Evolutionary conservation across 2,329 filamentous ascomycete species (phyloP).

Genomic region (Kalmusia sp.): DNA sequence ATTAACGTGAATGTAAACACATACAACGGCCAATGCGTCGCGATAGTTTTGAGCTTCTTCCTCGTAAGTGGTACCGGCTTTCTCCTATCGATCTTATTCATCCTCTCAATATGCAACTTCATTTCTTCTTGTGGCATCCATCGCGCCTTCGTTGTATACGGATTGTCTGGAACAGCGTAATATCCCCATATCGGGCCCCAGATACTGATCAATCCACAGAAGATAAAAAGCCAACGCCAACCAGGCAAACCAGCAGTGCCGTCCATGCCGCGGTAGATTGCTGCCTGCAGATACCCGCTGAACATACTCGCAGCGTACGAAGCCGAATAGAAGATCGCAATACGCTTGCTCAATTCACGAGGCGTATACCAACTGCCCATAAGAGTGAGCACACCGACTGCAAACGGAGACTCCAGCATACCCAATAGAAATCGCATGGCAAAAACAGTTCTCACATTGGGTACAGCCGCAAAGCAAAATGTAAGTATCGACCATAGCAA

Average conservation of each 20-base stretch:
- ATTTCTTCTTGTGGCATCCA: constrained; percentile 21
- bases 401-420: not conserved
- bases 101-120: constrained; percentile 8
- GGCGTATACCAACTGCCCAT: constrained; percentile 64
- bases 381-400: constrained; percentile 16
- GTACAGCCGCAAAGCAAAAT: constrained; percentile 14
- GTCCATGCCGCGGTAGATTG: constrained; percentile 58
- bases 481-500: constrained; percentile 21
- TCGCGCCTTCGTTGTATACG: constrained; percentile 17
- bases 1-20: constrained; percentile 20
- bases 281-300: constrained; percentile 60
- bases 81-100: constrained; percentile 16
- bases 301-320: constrained; percentile 54
- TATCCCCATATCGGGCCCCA: constrained; percentile 52
- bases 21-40: constrained; percentile 17
- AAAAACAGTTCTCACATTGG: constrained; percentile 19
- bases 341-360: constrained; percentile 64
- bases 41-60: constrained; percentile 13
- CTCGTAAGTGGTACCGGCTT: constrained; percentile 15
- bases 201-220: constrained; percentile 44
- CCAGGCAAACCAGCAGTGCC: constrained; percentile 41
- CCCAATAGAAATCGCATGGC: constrained; percentile 31
- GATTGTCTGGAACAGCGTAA: constrained; percentile 26
- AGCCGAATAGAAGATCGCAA: constrained; percentile 62
- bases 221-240: constrained; percentile 35